A percentile compares a stretch with the other conserved stretches of the same genome.
Evolutionary conservation across 768 basidiomycete species (phyloP).

Genomic region (Pleurotus tuber-regium): DNA sequence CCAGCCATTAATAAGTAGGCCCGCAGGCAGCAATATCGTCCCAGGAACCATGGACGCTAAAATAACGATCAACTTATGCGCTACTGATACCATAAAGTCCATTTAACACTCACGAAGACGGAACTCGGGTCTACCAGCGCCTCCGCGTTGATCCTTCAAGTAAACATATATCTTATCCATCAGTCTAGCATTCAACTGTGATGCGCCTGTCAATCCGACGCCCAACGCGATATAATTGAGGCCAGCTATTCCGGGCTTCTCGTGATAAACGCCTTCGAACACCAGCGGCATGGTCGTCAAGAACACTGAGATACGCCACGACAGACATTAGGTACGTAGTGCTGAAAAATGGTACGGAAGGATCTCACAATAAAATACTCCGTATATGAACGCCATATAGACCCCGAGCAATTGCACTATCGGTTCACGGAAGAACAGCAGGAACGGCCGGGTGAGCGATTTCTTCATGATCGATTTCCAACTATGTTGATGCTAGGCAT

Average conservation of each 20-base stretch:
- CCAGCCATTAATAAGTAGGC: conserved; percentile 73
- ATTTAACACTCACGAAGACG: conserved; percentile 42
- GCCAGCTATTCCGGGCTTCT: conserved; percentile 57
- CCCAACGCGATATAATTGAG: conserved; percentile 74
- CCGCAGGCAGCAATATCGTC: conserved; percentile 57
- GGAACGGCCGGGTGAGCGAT: conserved; percentile 67
- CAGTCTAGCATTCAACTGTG: conserved; percentile 53
- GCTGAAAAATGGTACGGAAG: neutral
- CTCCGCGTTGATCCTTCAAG: conserved; percentile 45
- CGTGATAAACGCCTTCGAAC: conserved; percentile 51
- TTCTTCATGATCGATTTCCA: conserved; percentile 49
- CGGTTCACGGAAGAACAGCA: conserved; percentile 55
- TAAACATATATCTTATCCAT: conserved; percentile 56
- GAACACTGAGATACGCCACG: conserved; percentile 42
- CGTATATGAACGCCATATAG: conserved; percentile 73
- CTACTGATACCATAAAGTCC: no score
- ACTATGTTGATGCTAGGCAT: conserved; percentile 24
- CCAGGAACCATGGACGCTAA: conserved; percentile 62
- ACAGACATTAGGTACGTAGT: neutral
- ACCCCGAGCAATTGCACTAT: conserved; percentile 66
- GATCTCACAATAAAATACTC: conserved; percentile 50
- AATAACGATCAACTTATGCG: no score
- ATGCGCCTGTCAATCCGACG: conserved; percentile 52
- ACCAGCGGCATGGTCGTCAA: conserved; percentile 63
- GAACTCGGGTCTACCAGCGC: conserved; percentile 45